phyloP scores from a whole-genome alignment of 163 green algal species.

The Scenedesmus sp. region DNA sequence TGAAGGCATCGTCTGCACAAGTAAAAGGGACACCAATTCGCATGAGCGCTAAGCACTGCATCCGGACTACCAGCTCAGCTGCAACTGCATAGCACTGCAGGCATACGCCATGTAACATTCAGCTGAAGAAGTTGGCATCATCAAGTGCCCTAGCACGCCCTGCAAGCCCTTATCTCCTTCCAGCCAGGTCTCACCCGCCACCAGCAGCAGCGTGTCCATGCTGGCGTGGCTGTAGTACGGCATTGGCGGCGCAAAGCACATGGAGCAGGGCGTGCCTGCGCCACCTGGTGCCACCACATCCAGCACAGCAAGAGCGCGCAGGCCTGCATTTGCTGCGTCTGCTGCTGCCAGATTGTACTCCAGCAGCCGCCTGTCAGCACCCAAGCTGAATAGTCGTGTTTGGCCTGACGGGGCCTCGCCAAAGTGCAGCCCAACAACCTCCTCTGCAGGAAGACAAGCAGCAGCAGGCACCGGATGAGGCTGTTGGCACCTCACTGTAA shows the following conservation, averaged over 20 bases:
- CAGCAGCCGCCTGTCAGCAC: constrained; percentile 68
- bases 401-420: constrained; percentile 73
- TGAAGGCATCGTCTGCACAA: constrained; percentile 70
- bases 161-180: no score
- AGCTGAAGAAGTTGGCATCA: neutral
- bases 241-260: constrained; percentile 78
- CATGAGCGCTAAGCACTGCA: neutral
- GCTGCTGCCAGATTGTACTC: constrained; percentile 73
- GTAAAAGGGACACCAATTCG: neutral
- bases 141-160: no score
- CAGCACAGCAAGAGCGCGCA: constrained; percentile 25
- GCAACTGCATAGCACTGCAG: neutral
- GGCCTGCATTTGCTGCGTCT: constrained; percentile 50
- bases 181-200: constrained; percentile 53
- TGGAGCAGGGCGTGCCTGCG: constrained; percentile 57
- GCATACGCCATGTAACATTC: neutral
- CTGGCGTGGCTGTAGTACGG: constrained; percentile 70
- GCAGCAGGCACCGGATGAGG: neutral
- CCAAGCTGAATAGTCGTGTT: constrained; percentile 78
- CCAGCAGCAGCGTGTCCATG: constrained; percentile 76
- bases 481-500: no score
- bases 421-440: constrained; percentile 68
- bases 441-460: neutral
- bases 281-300: constrained; percentile 32
- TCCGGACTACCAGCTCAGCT: neutral